Base-by-base conservation (phyloP, 2,329 filamentous ascomycete genomes). In the Nemania serpens region DNA sequence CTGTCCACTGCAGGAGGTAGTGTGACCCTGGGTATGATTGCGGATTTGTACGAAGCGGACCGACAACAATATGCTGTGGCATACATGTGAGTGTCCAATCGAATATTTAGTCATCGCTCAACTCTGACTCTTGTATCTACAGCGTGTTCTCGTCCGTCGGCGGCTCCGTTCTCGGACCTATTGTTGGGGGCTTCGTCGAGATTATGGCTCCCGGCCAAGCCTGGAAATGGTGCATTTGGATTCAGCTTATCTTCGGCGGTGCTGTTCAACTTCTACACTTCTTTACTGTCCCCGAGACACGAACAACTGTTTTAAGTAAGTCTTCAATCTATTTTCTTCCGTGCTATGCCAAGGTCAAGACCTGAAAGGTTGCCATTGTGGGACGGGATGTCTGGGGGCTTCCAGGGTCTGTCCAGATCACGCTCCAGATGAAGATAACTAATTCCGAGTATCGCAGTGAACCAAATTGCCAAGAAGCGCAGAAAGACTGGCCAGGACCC, bases 101-200 rank as follows among this genome's bases (percentile, higher is more conserved):
- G 17, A 12, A 37, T 42, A 29, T 33, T 46, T 11, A 17, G 15
- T 36, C 2, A 10, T 47, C 13, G 42, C 48, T 20, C 17, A 18
- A n/a, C 17, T 48, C 43, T 56, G 12, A 39, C 46, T 29, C 34
- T 37, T 22, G 7, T 15, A 5, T 41, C 7, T 25, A 36, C n/a
- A 70, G 68, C 33, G 90, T 93, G 49, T 91, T 93, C 69, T 92
- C 90, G 0, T 93, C 90, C 0, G 90, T 93, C n/a, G 90, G 87
- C 25, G 90, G 90, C 11, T 91, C 89, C 0, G 85, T 91, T 7
- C 80, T 93, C 1, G 90, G 90, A 0, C 90, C 90, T 12, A 88
- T 93, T 42, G 82, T 92, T 13, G 90, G 90, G 66, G 90, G 90
- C 1, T 93, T 93, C 70, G 84, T 88, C 18, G 84, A 93, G 73